A percentile compares a stretch with the other conserved stretches of the same genome.
phyloP scores from a whole-genome alignment of 768 basidiomycete species.

The Collybiopsis confluens region DNA sequence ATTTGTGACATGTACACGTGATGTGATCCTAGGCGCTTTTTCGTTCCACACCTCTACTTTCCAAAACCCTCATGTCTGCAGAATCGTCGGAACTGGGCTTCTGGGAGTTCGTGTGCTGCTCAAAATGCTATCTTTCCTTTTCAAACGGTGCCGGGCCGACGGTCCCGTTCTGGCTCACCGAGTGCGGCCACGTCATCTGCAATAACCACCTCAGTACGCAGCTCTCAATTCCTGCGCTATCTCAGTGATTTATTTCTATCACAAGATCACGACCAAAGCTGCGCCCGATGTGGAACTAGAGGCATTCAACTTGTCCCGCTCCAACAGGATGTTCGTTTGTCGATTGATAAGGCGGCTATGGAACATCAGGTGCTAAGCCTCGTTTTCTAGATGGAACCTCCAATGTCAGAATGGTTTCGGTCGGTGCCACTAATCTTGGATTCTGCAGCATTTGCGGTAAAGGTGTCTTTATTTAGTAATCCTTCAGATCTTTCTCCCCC shows the following conservation, averaged over 20 bases:
- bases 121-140: conserved; percentile 68
- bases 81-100: conserved; percentile 49
- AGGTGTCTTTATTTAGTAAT: conserved; percentile 40
- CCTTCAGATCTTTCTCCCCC: background rate
- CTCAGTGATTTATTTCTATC: background rate
- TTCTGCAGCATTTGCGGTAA: conserved; percentile 58
- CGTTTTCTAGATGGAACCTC: conserved; percentile 63
- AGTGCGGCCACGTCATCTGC: conserved; percentile 84
- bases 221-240: too few species aligned
- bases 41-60: background rate
- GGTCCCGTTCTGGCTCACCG: conserved; percentile 84
- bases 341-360: conserved; percentile 3
- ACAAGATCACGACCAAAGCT: conserved; percentile 71
- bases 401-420: conserved; percentile 82
- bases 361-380: background rate
- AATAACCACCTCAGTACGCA: conserved; percentile 87
- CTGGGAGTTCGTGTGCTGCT: conserved; percentile 78
- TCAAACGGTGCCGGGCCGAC: conserved; percentile 46
- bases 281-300: conserved; percentile 60
- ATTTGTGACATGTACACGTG: background rate
- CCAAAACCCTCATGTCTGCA: conserved; percentile 31
- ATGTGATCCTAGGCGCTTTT: background rate
- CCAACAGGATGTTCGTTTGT: conserved; percentile 63
- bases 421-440: conserved; percentile 61
- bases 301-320: conserved; percentile 68